phyloP scores from a whole-genome alignment of 2,329 filamentous ascomycete species.

The Epichloe festucae region DNA sequence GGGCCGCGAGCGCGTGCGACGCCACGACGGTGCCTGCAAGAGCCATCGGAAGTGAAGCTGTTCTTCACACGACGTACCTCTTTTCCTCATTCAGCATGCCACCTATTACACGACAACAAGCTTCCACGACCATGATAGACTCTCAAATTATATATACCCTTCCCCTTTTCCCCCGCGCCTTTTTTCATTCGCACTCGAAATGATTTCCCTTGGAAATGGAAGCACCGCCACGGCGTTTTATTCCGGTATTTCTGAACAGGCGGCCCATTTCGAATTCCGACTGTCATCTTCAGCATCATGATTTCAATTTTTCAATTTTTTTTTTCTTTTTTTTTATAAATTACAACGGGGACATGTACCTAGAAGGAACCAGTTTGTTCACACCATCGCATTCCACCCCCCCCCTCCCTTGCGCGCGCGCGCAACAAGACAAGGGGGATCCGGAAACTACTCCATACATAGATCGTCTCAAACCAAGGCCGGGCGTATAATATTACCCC shows the following conservation, averaged over 20 bases:
- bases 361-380: no score
- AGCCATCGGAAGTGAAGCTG: slow-evolving; percentile 1
- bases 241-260: no score
- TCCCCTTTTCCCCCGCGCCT: no score
- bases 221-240: background rate
- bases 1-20: slow-evolving; percentile 15
- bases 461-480: background rate
- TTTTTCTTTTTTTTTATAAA: background rate
- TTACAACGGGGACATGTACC: no score
- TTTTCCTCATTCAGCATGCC: no score
- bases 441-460: background rate
- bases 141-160: no score
- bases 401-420: background rate
- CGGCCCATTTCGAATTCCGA: no score
- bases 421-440: background rate
- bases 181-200: background rate
- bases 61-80: no score
- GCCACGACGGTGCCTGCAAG: slow-evolving; percentile 6
- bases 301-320: background rate
- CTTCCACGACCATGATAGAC: no score
- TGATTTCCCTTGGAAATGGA: background rate
- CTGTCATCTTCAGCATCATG: background rate
- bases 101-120: no score
- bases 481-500: background rate
- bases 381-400: no score